These are phyloP conservation scores for Mycosarcoma mackinlayi DNA, from an alignment of 1,284 basidiomycete species.

Conservation along the genomic window DNA sequence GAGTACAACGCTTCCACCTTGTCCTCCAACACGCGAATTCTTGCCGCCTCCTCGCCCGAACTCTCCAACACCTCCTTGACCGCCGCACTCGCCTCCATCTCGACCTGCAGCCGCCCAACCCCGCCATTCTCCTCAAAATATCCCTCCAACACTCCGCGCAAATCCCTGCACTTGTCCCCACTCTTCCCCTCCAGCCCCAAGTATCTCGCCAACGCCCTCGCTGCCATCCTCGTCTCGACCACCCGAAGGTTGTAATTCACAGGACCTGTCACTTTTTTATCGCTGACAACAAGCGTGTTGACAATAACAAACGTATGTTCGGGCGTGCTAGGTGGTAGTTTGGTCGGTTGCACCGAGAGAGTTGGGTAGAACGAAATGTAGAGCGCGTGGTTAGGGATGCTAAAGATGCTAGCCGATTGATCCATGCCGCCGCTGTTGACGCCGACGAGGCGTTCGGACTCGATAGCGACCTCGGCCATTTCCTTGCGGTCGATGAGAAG, in stretches of 20 bases:
- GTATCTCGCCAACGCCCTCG: constrained; percentile 34
- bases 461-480: constrained; percentile 65
- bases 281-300: constrained; percentile 63
- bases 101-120: constrained; percentile 19
- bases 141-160: constrained; percentile 54
- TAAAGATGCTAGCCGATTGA: constrained; percentile 65
- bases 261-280: constrained; percentile 66
- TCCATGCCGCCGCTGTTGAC: constrained; percentile 68
- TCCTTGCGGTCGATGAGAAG: constrained; percentile 52
- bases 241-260: constrained; percentile 67
- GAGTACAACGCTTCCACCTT: constrained; percentile 35
- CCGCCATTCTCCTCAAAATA: constrained; percentile 52
- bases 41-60: constrained; percentile 57
- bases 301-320: constrained; percentile 61
- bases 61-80: constrained; percentile 35
- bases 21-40: constrained; percentile 48
- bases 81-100: constrained; percentile 32
- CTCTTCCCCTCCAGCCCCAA: constrained; percentile 30
- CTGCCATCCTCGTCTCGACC: constrained; percentile 63
- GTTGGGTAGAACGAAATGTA: constrained; percentile 63
- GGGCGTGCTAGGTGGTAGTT: constrained; percentile 38
- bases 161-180: constrained; percentile 18
- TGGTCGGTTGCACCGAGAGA: constrained; percentile 44
- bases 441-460: constrained; percentile 63
- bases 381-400: constrained; percentile 56